Evolutionary conservation across 2,329 filamentous ascomycete species (phyloP).

Genomic region (Nemania sp.): DNA sequence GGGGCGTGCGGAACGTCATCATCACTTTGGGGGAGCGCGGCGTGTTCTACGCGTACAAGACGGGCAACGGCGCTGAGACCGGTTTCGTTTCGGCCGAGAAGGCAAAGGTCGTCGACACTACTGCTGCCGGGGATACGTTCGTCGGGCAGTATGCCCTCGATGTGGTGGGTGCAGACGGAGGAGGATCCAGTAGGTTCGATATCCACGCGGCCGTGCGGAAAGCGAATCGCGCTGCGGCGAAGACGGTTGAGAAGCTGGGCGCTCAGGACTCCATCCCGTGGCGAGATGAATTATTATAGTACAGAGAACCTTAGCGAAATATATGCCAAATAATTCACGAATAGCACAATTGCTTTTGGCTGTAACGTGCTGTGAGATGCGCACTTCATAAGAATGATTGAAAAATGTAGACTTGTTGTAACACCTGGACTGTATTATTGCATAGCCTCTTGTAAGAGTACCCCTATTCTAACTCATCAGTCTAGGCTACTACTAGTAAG

Average conservation of each 20-base stretch:
- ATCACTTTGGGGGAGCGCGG: constrained; percentile 83
- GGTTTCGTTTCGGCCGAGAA: constrained; percentile 65
- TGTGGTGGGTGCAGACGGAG: constrained; percentile 53
- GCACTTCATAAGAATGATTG: no score
- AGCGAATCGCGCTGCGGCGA: constrained; percentile 65
- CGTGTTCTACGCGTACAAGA: constrained; percentile 64
- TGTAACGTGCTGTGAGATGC: no score
- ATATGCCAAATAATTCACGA: no score
- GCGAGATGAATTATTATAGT: constrained; percentile 51
- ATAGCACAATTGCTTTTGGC: no score
- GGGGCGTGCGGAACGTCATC: constrained; percentile 76
- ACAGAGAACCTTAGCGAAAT: neutral
- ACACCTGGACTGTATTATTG: no score
- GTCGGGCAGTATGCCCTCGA: constrained; percentile 83
- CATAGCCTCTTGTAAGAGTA: no score
- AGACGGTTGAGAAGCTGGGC: constrained; percentile 66
- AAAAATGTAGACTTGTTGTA: no score
- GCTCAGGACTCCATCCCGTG: constrained; percentile 70
- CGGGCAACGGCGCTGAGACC: constrained; percentile 35
- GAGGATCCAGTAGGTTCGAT: constrained; percentile 46
- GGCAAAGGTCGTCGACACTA: constrained; percentile 84
- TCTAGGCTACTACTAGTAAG: no score
- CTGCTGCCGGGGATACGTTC: constrained; percentile 92
- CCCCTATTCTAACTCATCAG: neutral
- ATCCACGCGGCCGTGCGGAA: constrained; percentile 62